These are phyloP conservation scores for Puccinia triticina DNA, from an alignment of 1,284 basidiomycete genomes.

Conservation along the genomic window DNA sequence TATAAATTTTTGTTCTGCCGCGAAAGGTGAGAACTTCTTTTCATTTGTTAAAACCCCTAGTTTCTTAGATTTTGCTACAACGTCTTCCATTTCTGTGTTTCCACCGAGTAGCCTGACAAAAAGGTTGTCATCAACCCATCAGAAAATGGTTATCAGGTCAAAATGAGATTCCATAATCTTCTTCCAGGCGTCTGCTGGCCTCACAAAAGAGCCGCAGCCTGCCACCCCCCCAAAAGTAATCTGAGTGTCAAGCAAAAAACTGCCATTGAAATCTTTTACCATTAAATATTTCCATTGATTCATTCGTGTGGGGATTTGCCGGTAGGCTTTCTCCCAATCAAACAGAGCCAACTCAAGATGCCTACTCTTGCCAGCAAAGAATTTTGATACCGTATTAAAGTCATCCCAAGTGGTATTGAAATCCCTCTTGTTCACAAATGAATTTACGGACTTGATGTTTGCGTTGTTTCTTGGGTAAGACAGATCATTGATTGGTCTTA, in stretches of 20 bases:
- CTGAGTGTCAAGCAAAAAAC: not conserved
- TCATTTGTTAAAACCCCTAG: constrained; percentile 3
- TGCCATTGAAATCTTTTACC: not conserved
- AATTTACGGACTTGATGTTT: not conserved
- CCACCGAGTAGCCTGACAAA: not conserved
- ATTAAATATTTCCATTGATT: not conserved
- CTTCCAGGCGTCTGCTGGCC: constrained; percentile 27
- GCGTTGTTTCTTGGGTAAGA: not conserved
- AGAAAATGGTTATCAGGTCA: not conserved
- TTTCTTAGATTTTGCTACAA: not conserved
- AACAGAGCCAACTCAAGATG: not conserved
- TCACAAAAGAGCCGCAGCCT: not conserved
- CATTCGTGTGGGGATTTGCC: not conserved
- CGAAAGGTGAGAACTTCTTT: not conserved
- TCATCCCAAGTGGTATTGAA: not conserved
- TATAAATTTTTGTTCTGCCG: constrained; percentile 16
- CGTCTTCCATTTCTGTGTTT: not conserved
- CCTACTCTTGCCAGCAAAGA: not conserved
- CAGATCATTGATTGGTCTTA: constrained; percentile 4
- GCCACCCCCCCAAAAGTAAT: not conserved
- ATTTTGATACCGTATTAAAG: not conserved
- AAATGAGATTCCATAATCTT: not conserved
- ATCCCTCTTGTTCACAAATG: not conserved
- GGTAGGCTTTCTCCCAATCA: not conserved
- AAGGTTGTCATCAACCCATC: not conserved